Evolutionary conservation across 2,329 filamentous ascomycete species (phyloP), one percentile per base, ranked within the genome.

Genomic region (Alternaria viburni): DNA sequence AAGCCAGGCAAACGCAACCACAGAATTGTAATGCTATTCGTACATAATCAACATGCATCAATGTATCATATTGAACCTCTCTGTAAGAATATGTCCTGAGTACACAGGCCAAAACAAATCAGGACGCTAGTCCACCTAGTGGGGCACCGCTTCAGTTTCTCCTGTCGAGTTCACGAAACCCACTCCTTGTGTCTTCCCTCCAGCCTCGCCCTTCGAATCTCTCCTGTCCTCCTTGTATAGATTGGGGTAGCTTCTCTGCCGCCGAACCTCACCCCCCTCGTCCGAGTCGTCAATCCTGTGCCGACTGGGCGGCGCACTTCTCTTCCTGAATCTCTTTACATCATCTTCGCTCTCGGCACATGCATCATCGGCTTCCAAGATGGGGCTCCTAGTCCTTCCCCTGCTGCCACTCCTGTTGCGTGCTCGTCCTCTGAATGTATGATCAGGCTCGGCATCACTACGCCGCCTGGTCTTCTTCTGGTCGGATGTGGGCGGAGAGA

Each of bases 191-290:
- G 47, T 15, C 30, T 62, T 45, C 17, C 17, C 26, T 44, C 45
- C 61, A 17, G 8, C 19, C 25, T 60, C 61, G 8, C 51, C 54
- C 50, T 71, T 68, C 0, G 72, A 71, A 43, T 69, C 68, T 50
- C 68, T 62, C 49, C 69, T 67, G 15, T 67, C 68, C 41, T 62
- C 59, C 25, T 59, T 66, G 61, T 78, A 75, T 50, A 77, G 43
- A 52, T 80, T 79, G 36, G 76, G 74, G 50, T 78, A 74, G 56
- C 76, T 83, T 57, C 81, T 75, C 66, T 79, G 75, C 61, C 79
- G 67, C 60, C 82, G 73, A n/a, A 77, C 44, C 45, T 70, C 66
- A 3, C 50, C 65, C 17, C 67, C 64, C 11, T 70, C 67, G 11
- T 69, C 68, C 19, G 62, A 62, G 5, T 45, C 66, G 12, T 70